A percentile compares a stretch with the other conserved stretches of the same genome.
These are phyloP conservation scores for Rubia occidens DNA, from an alignment of 305 asterid genomes.

Conservation along the genomic window DNA sequence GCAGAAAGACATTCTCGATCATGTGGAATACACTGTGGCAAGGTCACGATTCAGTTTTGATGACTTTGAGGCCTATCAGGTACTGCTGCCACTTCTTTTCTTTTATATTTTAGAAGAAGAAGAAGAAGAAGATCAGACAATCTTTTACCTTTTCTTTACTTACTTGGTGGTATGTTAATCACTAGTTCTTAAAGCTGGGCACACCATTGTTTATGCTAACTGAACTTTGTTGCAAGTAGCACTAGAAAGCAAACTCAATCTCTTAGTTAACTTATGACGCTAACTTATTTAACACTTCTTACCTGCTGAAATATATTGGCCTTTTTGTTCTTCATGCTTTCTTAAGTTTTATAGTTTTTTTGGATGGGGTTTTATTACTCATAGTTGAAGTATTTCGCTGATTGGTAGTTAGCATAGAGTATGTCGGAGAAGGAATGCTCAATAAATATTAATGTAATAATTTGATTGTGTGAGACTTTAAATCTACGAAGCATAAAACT, in stretches of 20 bases:
- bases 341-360: too few species aligned
- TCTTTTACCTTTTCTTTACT: not conserved
- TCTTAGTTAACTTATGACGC: not conserved
- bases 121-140: too few species aligned
- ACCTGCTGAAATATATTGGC: not conserved
- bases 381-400: not conserved
- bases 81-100: conserved; percentile 1
- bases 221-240: not conserved
- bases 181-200: not conserved
- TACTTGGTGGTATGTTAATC: not conserved
- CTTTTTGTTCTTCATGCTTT: not conserved
- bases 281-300: not conserved
- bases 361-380: not conserved
- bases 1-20: conserved; percentile 42
- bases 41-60: conserved; percentile 46
- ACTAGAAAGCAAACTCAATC: not conserved
- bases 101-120: not conserved
- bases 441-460: not conserved
- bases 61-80: conserved; percentile 53
- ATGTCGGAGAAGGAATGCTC: not conserved
- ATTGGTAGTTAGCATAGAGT: not conserved
- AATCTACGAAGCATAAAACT: not conserved
- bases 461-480: not conserved
- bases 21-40: conserved; percentile 42
- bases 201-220: not conserved